Conservation (phyloP, 306 rosid genomes). For the Adenanthera pavonina region DNA sequence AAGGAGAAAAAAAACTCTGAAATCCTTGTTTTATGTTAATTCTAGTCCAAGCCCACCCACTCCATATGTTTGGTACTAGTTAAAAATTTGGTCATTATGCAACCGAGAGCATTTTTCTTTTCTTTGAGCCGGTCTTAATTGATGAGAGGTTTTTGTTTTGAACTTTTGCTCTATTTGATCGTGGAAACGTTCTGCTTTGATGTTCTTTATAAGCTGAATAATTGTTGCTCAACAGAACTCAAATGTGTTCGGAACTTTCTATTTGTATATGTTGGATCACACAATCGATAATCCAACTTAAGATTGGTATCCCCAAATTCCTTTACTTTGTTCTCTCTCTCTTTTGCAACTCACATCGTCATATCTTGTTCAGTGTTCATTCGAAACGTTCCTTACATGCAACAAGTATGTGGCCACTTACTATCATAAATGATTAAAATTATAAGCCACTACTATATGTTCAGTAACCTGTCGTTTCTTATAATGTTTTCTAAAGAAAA, state of each 20-base stretch:
- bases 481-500: background rate
- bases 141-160: background rate
- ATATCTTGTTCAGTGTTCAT: conserved; percentile 1
- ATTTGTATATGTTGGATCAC: conserved; percentile 32
- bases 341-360: background rate
- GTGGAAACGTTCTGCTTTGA: background rate
- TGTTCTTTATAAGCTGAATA: background rate
- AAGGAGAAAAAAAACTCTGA: background rate
- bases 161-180: background rate
- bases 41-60: background rate
- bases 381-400: background rate
- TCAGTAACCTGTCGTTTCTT: background rate
- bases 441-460: background rate
- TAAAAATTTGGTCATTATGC: background rate
- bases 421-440: background rate
- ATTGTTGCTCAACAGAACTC: background rate
- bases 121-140: background rate
- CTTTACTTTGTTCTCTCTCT: background rate
- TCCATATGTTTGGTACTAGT: background rate
- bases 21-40: background rate
- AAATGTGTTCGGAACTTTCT: background rate
- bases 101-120: background rate
- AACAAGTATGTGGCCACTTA: background rate
- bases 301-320: conserved; percentile 4
- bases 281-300: conserved; percentile 17